phyloP scores from a whole-genome alignment of 192 early-diverging fungal genomes.

The Backusella parvicylindrica region DNA sequence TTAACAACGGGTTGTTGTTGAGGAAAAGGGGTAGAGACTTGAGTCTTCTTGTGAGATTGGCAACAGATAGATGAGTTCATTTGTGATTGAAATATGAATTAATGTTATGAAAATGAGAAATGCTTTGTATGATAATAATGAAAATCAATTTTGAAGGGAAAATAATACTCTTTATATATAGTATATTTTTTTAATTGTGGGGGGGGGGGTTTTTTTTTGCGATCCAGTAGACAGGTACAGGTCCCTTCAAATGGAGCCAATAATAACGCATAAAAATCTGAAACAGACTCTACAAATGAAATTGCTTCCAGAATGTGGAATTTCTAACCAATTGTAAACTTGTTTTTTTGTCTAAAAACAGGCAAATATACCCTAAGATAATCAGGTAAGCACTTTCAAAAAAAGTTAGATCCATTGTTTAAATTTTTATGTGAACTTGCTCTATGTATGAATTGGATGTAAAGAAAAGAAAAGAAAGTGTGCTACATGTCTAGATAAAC shows the following conservation, averaged over 20 bases:
- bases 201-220: too few relatives aligned
- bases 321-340: background rate
- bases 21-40: background rate
- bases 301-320: background rate
- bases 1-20: background rate
- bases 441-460: background rate
- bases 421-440: background rate
- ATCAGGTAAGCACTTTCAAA: background rate
- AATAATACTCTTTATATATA: background rate
- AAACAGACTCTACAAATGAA: background rate
- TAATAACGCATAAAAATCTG: background rate
- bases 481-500: background rate
- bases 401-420: background rate
- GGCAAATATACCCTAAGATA: background rate
- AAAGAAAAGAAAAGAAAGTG: background rate
- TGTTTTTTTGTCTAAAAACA: background rate
- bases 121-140: background rate
- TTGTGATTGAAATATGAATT: too few relatives aligned
- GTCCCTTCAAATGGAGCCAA: background rate
- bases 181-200: background rate
- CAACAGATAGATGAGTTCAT: background rate
- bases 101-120: background rate
- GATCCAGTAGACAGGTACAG: background rate
- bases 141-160: background rate
- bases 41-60: background rate